phyloP scores from a whole-genome alignment of 2,329 filamentous ascomycete genomes.

The Aspergillus alliaceus region DNA sequence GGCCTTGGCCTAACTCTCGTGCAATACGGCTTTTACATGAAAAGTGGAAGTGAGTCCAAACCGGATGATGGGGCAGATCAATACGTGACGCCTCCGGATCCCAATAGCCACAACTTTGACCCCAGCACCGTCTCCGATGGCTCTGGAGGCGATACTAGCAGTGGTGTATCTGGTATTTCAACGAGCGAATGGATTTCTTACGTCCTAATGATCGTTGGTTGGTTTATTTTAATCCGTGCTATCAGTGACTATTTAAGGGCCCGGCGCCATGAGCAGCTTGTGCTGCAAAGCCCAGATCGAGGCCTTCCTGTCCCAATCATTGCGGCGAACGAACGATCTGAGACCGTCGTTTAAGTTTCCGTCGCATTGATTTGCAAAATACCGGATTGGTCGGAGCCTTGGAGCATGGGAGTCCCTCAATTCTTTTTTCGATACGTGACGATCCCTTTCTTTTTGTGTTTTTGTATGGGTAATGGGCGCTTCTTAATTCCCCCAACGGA shows the following conservation, averaged over 20 bases:
- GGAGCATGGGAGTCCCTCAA: constrained; percentile 13
- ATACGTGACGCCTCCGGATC: constrained; percentile 71
- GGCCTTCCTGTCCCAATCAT: constrained; percentile 83
- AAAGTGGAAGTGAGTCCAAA: constrained; percentile 54
- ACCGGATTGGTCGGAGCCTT: constrained; percentile 9
- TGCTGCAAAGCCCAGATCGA: constrained; percentile 87
- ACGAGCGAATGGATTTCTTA: constrained; percentile 89
- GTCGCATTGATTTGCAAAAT: constrained; percentile 9
- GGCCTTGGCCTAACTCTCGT: constrained; percentile 93
- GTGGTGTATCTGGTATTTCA: constrained; percentile 58
- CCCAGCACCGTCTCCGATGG: constrained; percentile 61
- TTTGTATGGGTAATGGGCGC: not conserved
- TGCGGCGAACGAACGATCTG: constrained; percentile 77
- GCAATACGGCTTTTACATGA: constrained; percentile 97
- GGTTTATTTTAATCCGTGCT: constrained; percentile 96
- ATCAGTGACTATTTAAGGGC: constrained; percentile 87
- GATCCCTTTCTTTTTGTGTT: not conserved
- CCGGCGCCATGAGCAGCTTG: constrained; percentile 85
- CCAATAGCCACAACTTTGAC: constrained; percentile 87
- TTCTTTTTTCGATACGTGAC: not conserved
- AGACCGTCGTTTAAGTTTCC: constrained; percentile 66
- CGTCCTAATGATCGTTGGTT: constrained; percentile 91
- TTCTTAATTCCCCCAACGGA: not conserved
- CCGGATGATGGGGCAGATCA: constrained; percentile 38
- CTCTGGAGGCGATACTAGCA: constrained; percentile 33